Conservation (phyloP, 225 moss, liverwort and hornwort species). For the Lunularia cruciata region DNA sequence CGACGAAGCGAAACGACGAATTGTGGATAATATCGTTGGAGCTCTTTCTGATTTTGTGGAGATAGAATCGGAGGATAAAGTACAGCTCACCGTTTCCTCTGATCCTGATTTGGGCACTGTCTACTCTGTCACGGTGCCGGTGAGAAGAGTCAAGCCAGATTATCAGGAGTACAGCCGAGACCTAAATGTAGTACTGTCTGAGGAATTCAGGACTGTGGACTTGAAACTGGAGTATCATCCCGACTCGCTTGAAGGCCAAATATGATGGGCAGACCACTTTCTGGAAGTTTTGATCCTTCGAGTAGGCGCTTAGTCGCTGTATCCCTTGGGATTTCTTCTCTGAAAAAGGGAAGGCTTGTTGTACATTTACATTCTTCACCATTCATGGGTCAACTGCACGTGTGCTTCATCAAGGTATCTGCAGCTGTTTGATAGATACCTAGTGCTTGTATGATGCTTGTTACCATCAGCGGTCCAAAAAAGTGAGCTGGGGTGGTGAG, state of each 20-base stretch:
- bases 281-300: not conserved
- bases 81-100: slow-evolving; percentile 83
- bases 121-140: slow-evolving; percentile 88
- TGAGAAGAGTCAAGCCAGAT: slow-evolving; percentile 80
- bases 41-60: slow-evolving; percentile 96
- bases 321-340: not conserved
- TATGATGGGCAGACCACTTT: not conserved
- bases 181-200: slow-evolving; percentile 56
- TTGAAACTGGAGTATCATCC: slow-evolving; percentile 39
- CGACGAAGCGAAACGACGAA: slow-evolving; percentile 91
- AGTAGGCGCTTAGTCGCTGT: not conserved
- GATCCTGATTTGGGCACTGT: slow-evolving; percentile 88
- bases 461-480: not conserved
- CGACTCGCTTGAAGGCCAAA: not conserved
- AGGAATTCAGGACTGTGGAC: slow-evolving; percentile 61
- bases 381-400: not conserved
- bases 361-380: slow-evolving; percentile 2
- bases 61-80: slow-evolving; percentile 94
- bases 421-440: not conserved
- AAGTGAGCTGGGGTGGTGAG: not conserved
- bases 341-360: not conserved
- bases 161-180: slow-evolving; percentile 89
- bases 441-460: not conserved
- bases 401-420: not conserved
- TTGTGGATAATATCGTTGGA: slow-evolving; percentile 87